These are phyloP conservation scores for Diaporthe longicolla DNA, from an alignment of 2,329 filamentous ascomycete species.

Conservation along the genomic window DNA sequence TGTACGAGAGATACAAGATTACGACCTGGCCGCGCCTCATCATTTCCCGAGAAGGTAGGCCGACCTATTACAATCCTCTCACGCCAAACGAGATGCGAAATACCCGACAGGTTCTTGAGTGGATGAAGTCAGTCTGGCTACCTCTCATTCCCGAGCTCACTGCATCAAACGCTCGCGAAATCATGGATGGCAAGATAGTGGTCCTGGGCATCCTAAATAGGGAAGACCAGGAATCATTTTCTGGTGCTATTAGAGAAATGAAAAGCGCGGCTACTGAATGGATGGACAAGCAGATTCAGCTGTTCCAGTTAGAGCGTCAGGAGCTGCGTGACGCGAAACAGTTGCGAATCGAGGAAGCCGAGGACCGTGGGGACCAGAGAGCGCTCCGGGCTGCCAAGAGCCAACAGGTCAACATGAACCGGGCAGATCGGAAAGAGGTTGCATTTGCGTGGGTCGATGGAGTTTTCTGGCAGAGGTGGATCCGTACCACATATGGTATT, in stretches of 20 bases:
- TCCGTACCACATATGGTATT: constrained; percentile 94
- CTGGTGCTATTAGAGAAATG: constrained; percentile 85
- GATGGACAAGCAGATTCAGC: constrained; percentile 95
- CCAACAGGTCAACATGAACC: constrained; percentile 92
- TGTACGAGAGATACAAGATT: constrained; percentile 91
- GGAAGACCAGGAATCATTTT: constrained; percentile 83
- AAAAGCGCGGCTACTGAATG: constrained; percentile 97
- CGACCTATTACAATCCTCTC: constrained; percentile 90
- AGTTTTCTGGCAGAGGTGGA: constrained; percentile 97
- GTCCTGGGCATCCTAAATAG: constrained; percentile 90
- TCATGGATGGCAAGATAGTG: constrained; percentile 96
- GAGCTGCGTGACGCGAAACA: constrained; percentile 96
- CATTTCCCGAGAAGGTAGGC: constrained; percentile 88
- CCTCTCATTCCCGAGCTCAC: constrained; percentile 96
- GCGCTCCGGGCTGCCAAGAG: constrained; percentile 89
- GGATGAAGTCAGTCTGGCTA: constrained; percentile 98
- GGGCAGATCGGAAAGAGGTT: constrained; percentile 88
- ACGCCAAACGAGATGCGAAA: constrained; percentile 95
- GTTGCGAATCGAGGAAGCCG: constrained; percentile 93
- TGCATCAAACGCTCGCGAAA: constrained; percentile 89
- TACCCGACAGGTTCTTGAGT: constrained; percentile 81
- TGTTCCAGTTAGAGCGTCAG: constrained; percentile 93
- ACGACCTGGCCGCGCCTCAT: constrained; percentile 96
- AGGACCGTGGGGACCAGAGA: constrained; percentile 91
- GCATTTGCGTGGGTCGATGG: constrained; percentile 98